These are phyloP conservation scores for Drechslera avenae DNA, from an alignment of 2,329 filamentous ascomycete species.

Conservation along the genomic window DNA sequence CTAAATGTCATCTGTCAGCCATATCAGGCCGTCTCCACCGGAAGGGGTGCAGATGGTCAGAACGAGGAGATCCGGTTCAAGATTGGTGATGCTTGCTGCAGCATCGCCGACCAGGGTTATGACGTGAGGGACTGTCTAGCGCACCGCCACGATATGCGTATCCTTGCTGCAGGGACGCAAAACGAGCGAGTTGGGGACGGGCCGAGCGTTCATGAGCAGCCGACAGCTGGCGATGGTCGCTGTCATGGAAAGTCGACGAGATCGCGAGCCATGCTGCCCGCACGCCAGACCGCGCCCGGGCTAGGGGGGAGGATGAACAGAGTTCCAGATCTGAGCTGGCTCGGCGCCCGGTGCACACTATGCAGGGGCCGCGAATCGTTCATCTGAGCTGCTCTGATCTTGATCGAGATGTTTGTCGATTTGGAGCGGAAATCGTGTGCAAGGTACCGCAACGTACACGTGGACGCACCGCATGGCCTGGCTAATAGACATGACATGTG, in stretches of 20 bases:
- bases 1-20: conserved; percentile 35
- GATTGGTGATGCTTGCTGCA: conserved; percentile 29
- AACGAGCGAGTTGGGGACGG: conserved; percentile 27
- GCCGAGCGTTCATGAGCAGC: conserved; percentile 20
- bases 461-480: conserved; percentile 3
- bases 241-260: conserved; percentile 31
- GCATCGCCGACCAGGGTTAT: conserved; percentile 23
- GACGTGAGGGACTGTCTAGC: conserved; percentile 24
- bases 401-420: conserved; percentile 22
- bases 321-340: conserved; percentile 20
- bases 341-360: conserved; percentile 12
- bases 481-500: conserved; percentile 5
- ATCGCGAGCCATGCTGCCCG: conserved; percentile 32
- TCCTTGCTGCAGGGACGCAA: conserved; percentile 27
- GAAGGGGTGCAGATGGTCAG: conserved; percentile 27
- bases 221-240: conserved; percentile 30
- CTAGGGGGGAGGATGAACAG: conserved; percentile 9
- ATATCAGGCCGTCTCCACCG: conserved; percentile 26
- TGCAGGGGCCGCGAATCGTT: conserved; percentile 19
- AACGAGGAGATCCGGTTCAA: conserved; percentile 35
- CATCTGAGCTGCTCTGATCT: conserved; percentile 9
- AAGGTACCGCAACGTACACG: conserved; percentile 11
- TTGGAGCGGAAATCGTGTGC: conserved; percentile 25
- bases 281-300: conserved; percentile 20
- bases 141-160: conserved; percentile 24